Evolutionary conservation across 805 yeast species (phyloP), one percentile per base, ranked within the genome.

Genomic region (Wickerhamiella allomyrinae): DNA sequence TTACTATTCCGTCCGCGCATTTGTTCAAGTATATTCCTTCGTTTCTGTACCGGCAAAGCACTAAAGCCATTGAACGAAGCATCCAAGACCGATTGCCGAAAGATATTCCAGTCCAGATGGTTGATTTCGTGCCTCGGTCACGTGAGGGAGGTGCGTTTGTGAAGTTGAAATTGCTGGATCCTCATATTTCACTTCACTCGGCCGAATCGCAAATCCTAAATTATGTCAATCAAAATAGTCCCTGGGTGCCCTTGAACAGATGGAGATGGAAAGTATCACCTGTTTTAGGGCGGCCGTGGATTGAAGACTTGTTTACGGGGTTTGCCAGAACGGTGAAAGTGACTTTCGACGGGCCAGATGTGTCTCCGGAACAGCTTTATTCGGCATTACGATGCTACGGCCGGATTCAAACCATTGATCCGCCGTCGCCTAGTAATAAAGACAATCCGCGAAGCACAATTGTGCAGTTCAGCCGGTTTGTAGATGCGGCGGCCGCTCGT

Each of bases 101-200:
- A 8, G 17, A 23, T 14, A 5, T 36, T 9, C 39, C 39, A 14
- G 52, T 77, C 20, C 60, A 68, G 22, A 64, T 84, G 39, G 66
- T 71, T 6, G 76, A 77, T 2, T 68, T 84, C 23, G 73, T 78
- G 24, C 80, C 91, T 0, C 71, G 87, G 42, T 68, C 66, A 43
- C 68, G 94, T 46, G 98, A 91, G 55, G 95, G 96, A 41, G 97
- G 97, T 36, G 95, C 85, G 2, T 87, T 89, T 68, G 91, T 84
- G 29, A 79, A 79, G 49, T 79, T 79, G 52, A 59, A 65, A 23
- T 73, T 82, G 22, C 83, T 87, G 0, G 67, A 65, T 5, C 68
- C 61, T 2, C 59, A 24, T 2, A n/a, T 34, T 5, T 3, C 20
- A 3, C 13, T n/a, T 5, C 14, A n/a, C 3, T 10, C 9, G 3